A percentile compares a stretch with the other conserved stretches of the same genome.
Evolutionary conservation across 352 stramenopile species (phyloP).

Genomic region (Pythium utonaiense): DNA sequence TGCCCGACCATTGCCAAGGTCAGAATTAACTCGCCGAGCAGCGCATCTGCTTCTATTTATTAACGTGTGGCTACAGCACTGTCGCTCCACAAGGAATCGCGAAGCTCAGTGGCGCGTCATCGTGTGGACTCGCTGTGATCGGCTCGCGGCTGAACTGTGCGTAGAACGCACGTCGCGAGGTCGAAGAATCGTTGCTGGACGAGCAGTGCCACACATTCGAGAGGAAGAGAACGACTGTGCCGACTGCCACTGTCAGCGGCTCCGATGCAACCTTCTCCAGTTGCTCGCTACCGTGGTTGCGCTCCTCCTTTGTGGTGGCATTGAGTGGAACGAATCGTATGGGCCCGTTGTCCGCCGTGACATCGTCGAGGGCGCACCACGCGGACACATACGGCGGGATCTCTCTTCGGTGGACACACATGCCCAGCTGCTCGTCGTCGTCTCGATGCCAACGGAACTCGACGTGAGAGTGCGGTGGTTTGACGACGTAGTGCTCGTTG

Average conservation of each 20-base stretch:
- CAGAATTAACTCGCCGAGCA: neutral
- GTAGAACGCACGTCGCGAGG: conserved; percentile 57
- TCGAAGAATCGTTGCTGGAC: conserved; percentile 45
- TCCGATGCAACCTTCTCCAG: conserved; percentile 21
- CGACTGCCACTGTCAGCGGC: conserved; percentile 31
- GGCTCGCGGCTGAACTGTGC: conserved; percentile 51
- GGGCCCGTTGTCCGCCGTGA: conserved; percentile 46
- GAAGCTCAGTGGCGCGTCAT: conserved; percentile 53
- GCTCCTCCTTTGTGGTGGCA: neutral
- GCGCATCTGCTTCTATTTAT: neutral
- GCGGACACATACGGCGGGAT: conserved; percentile 59
- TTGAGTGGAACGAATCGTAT: conserved; percentile 50
- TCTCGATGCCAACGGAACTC: conserved; percentile 78
- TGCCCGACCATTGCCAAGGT: neutral
- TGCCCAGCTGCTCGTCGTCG: conserved; percentile 68
- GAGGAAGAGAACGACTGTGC: conserved; percentile 58
- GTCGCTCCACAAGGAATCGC: conserved; percentile 49
- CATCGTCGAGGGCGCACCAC: conserved; percentile 65
- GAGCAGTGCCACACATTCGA: conserved; percentile 77
- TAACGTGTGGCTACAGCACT: neutral
- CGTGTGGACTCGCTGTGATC: conserved; percentile 43
- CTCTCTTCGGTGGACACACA: conserved; percentile 52
- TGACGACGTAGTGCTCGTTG: conserved; percentile 80
- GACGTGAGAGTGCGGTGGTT: conserved; percentile 46
- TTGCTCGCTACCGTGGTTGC: neutral